Base-by-base conservation (phyloP, 257 asterid genomes). In the Avicennia marina region DNA sequence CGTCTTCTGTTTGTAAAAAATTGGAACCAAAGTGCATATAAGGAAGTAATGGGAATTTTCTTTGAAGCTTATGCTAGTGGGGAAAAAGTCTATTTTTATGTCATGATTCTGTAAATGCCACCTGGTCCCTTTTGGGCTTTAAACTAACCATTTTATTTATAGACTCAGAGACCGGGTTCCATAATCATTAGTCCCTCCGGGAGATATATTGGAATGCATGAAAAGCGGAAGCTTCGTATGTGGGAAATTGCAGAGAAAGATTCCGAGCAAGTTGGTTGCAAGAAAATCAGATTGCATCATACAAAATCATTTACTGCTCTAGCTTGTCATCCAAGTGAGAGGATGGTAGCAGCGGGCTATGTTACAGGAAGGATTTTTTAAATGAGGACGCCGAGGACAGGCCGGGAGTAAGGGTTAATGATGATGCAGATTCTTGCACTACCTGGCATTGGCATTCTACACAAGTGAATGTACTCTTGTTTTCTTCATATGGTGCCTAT, bases 401-500 rank as follows among this genome's bases (percentile, higher is more conserved):
- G 69, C 96, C 96, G 33, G 98, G 98, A 44, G 90, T 91, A 46
- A 67, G 81, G 76, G 87, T 68, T 7, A 57, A 67, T 4, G 89
- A 88, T 62, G 97, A 91, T 65, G 90, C 97, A 20, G 94, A 79
- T 62, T 81, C 93, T 31, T 91, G 97, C 75, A 81, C 95, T 64
- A 83, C 94, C 40, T 83, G 95, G 90, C 98, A 91, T 67, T 91
- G 98, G 97, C 96, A 91, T 74, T 82, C 98, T 73, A 63, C 90
- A 49, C 81, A 68, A 81, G 94, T 91, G 62, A 80, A 80, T 68
- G 68, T 78, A 38, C 84, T 91, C 34, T 83, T 85, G 84, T 91
- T 91, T 72, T 91, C 98, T 60, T 68, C 90, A 4, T 95, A 91
- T 63, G 96, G 97, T 64, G 93, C 95, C 45, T 81, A 91, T 78